phyloP scores from a whole-genome alignment of 164 flowering plant species.

The Echeveria elegans region DNA sequence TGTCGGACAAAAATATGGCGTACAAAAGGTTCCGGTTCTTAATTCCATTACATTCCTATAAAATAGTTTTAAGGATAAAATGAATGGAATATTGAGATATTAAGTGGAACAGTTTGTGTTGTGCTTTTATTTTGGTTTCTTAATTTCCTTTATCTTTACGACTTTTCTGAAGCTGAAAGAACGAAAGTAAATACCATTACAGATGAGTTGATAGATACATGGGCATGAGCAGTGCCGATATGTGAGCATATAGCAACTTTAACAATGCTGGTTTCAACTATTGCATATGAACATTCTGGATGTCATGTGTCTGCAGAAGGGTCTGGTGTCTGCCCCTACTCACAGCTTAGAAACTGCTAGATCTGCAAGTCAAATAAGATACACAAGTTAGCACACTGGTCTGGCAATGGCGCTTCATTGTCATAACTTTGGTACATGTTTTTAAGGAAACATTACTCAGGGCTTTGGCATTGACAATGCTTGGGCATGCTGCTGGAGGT shows the following conservation, averaged over 20 bases:
- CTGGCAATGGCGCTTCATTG: neutral
- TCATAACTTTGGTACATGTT: neutral
- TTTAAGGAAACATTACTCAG: conserved; percentile 38
- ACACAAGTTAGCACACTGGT: neutral
- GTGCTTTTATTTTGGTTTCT: too few relatives aligned
- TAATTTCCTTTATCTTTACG: too few relatives aligned
- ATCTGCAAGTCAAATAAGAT: conserved; percentile 22
- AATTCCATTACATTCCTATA: too few relatives aligned
- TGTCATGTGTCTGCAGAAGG: neutral
- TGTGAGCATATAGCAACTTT: neutral
- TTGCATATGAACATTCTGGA: neutral
- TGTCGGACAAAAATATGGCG: too few relatives aligned
- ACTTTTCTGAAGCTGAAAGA: too few relatives aligned
- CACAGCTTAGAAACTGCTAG: conserved; percentile 48
- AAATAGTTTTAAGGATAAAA: too few relatives aligned
- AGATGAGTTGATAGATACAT: neutral
- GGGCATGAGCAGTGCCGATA: neutral
- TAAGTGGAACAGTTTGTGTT: too few relatives aligned
- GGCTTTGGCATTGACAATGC: conserved; percentile 83
- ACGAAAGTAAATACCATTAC: neutral
- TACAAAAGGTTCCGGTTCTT: too few relatives aligned
- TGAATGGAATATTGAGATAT: too few relatives aligned
- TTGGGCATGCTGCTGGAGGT: conserved; percentile 87
- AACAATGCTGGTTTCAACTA: neutral
- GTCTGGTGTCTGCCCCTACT: conserved; percentile 2